phyloP scores from a whole-genome alignment of 495 filamentous ascomycete species.

The Pseudevernia furfuracea region DNA sequence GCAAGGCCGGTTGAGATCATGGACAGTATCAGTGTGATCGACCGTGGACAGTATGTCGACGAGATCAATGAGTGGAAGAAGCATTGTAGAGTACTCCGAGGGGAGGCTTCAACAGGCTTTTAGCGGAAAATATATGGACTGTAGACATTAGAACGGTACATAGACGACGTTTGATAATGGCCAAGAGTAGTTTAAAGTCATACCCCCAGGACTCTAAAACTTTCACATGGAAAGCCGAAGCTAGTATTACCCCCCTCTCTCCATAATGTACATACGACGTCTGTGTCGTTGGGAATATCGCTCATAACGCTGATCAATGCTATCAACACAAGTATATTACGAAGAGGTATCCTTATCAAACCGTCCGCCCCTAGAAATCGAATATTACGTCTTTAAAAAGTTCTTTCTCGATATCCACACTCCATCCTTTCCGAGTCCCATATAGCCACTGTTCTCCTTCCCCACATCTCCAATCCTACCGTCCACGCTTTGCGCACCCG shows the following conservation, averaged over 20 bases:
- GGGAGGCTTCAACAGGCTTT: background rate
- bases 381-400: conserved; percentile 22
- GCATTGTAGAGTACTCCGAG: background rate
- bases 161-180: background rate
- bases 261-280: background rate
- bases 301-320: background rate
- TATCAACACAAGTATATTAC: background rate
- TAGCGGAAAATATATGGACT: background rate
- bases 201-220: background rate
- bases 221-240: background rate
- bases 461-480: conserved; percentile 7
- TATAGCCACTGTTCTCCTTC: conserved; percentile 17
- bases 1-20: background rate
- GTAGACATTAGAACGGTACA: background rate
- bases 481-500: background rate
- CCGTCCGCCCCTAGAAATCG: background rate
- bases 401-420: conserved; percentile 28
- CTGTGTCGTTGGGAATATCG: background rate
- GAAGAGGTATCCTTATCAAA: background rate
- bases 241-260: background rate
- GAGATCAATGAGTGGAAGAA: background rate
- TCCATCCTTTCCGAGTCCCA: conserved; percentile 27
- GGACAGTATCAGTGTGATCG: background rate
- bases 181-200: background rate
- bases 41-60: background rate